These are phyloP conservation scores for Pittosporum tobira DNA, from an alignment of 129 eudicot species.

Conservation along the genomic window DNA sequence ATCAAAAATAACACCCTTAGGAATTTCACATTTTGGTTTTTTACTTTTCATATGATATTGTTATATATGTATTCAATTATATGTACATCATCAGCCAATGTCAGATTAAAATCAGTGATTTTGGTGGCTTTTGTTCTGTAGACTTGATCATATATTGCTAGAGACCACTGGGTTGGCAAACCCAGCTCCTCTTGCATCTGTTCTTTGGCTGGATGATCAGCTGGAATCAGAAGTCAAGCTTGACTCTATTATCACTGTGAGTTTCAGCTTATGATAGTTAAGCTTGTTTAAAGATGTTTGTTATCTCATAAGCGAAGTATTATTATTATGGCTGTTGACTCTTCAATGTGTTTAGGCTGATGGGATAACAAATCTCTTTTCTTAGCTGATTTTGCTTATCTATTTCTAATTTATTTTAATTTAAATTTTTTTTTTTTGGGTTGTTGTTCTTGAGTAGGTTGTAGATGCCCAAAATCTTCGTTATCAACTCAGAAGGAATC, in stretches of 20 bases:
- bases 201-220: constrained; percentile 98
- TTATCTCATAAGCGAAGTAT: not conserved
- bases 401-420: not conserved
- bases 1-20: no score
- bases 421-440: not conserved
- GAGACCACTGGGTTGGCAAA: constrained; percentile 99
- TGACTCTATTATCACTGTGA: constrained; percentile 84
- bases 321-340: not conserved
- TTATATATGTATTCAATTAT: no score
- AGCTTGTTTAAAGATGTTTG: not conserved
- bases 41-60: no score
- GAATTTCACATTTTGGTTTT: no score
- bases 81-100: no score
- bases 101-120: not conserved
- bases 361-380: not conserved
- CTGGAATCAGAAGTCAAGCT: constrained; percentile 77
- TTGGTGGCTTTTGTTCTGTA: constrained; percentile 18
- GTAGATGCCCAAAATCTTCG: constrained; percentile 94
- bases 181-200: constrained; percentile 98
- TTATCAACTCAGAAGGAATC: constrained; percentile 67
- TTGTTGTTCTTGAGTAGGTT: constrained; percentile 38
- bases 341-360: not conserved
- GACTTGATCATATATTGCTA: constrained; percentile 89
- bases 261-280: constrained; percentile 8
- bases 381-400: not conserved